A percentile compares a stretch with the other conserved stretches of the same genome.
phyloP scores from a whole-genome alignment of 805 yeast genomes.

The Priceomyces castillae region DNA sequence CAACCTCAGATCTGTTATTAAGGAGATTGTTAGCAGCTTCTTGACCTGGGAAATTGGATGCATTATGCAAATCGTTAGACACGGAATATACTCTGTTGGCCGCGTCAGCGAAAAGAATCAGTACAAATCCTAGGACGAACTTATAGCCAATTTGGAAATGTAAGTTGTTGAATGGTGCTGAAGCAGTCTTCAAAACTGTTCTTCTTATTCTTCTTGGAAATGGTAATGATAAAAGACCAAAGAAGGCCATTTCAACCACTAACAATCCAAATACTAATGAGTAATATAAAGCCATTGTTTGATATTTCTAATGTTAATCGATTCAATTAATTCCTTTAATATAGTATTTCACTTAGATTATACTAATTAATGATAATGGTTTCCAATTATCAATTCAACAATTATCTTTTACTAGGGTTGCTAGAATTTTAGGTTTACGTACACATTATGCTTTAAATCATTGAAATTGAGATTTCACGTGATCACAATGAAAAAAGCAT shows the following conservation, averaged over 20 bases:
- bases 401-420: background rate
- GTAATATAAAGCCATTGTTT: slow-evolving; percentile 42
- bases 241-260: slow-evolving; percentile 72
- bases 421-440: background rate
- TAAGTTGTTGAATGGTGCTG: slow-evolving; percentile 67
- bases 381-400: background rate
- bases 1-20: slow-evolving; percentile 74
- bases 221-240: slow-evolving; percentile 80
- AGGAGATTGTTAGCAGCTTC: slow-evolving; percentile 22
- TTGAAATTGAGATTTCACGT: too few relatives aligned
- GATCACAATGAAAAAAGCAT: too few relatives aligned
- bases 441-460: too few relatives aligned
- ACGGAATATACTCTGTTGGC: slow-evolving; percentile 78
- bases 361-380: background rate
- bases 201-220: slow-evolving; percentile 73
- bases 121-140: slow-evolving; percentile 79
- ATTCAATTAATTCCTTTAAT: background rate
- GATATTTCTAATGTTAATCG: background rate
- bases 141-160: slow-evolving; percentile 75
- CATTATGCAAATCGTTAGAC: slow-evolving; percentile 53
- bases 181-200: slow-evolving; percentile 58
- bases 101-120: slow-evolving; percentile 82
- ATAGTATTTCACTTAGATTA: background rate
- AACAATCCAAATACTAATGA: slow-evolving; percentile 69
- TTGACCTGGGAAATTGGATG: slow-evolving; percentile 13